Evolutionary conservation across 768 basidiomycete genomes (phyloP).

Genomic region (Tulasnella calospora): DNA sequence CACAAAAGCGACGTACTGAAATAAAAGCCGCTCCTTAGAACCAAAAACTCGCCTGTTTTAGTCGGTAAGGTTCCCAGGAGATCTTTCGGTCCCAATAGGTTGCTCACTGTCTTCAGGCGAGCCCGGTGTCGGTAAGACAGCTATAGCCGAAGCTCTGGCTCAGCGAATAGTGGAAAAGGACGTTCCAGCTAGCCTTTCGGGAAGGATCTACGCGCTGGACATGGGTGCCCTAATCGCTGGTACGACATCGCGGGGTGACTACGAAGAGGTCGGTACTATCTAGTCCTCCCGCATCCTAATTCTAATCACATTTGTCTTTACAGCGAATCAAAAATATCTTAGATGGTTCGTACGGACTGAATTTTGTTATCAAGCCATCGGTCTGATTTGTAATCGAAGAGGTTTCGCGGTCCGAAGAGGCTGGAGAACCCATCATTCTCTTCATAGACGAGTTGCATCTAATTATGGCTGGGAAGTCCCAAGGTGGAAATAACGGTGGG

Average conservation of each 20-base stretch:
- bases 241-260: slow-evolving; percentile 91
- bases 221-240: slow-evolving; percentile 96
- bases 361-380: too few species aligned
- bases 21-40: slow-evolving; percentile 43
- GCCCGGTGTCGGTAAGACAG: slow-evolving; percentile 91
- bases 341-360: slow-evolving; percentile 35
- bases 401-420: slow-evolving; percentile 80
- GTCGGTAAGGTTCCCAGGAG: slow-evolving; percentile 49
- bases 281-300: too few species aligned
- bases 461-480: slow-evolving; percentile 71
- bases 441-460: slow-evolving; percentile 95
- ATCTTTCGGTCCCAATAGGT: too few species aligned
- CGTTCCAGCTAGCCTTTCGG: slow-evolving; percentile 69
- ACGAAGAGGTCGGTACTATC: slow-evolving; percentile 56
- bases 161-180: slow-evolving; percentile 93
- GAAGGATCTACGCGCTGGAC: slow-evolving; percentile 77
- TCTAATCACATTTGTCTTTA: too few species aligned
- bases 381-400: slow-evolving; percentile 40
- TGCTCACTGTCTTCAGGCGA: slow-evolving; percentile 38
- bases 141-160: slow-evolving; percentile 91
- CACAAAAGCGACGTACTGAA: too few species aligned
- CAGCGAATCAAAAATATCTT: slow-evolving; percentile 81
- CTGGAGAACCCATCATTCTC: slow-evolving; percentile 74
- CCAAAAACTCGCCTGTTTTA: slow-evolving; percentile 93
- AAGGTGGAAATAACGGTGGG: slow-evolving; percentile 39